A percentile compares a stretch with the other conserved stretches of the same genome.
Conservation (phyloP, 257 asterid species). For the Eustoma russellianum region DNA sequence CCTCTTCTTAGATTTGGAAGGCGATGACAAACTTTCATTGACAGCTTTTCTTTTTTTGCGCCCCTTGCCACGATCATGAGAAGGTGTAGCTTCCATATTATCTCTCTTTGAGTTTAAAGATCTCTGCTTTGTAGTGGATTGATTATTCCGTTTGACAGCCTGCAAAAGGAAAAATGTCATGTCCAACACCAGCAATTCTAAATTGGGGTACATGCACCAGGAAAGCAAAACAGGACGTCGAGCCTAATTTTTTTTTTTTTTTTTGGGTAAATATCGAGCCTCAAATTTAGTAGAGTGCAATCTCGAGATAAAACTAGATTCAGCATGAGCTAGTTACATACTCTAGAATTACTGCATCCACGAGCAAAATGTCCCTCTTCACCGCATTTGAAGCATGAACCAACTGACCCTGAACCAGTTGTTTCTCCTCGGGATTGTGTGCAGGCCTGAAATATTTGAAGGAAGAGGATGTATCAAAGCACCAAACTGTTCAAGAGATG, state of each 20-base stretch:
- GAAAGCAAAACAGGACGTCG: neutral
- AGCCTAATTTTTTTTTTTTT: neutral
- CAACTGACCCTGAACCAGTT: slow-evolving; percentile 18
- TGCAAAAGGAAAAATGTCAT: slow-evolving; percentile 14
- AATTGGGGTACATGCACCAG: neutral
- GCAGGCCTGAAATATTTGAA: slow-evolving; percentile 45
- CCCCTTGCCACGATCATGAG: slow-evolving; percentile 29
- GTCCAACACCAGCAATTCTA: neutral
- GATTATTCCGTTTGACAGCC: slow-evolving; percentile 50
- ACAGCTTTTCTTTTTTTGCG: slow-evolving; percentile 23
- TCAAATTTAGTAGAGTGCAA: neutral
- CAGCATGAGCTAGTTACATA: slow-evolving; percentile 15
- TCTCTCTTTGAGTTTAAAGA: slow-evolving; percentile 36
- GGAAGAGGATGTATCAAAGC: no score
- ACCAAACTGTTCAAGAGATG: no score
- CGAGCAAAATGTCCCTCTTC: slow-evolving; percentile 86
- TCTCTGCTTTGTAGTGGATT: slow-evolving; percentile 53
- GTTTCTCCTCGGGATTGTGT: slow-evolving; percentile 30
- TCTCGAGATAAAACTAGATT: neutral
- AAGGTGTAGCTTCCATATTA: slow-evolving; percentile 31
- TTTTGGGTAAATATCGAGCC: neutral
- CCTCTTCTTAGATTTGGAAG: slow-evolving; percentile 19
- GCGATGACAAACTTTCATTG: slow-evolving; percentile 2
- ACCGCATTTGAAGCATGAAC: slow-evolving; percentile 76
- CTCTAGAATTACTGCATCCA: slow-evolving; percentile 61